A percentile compares a stretch with the other conserved stretches of the same genome.
Conservation (phyloP, 2,329 filamentous ascomycete genomes). For the Trichoderma oligosporum region DNA sequence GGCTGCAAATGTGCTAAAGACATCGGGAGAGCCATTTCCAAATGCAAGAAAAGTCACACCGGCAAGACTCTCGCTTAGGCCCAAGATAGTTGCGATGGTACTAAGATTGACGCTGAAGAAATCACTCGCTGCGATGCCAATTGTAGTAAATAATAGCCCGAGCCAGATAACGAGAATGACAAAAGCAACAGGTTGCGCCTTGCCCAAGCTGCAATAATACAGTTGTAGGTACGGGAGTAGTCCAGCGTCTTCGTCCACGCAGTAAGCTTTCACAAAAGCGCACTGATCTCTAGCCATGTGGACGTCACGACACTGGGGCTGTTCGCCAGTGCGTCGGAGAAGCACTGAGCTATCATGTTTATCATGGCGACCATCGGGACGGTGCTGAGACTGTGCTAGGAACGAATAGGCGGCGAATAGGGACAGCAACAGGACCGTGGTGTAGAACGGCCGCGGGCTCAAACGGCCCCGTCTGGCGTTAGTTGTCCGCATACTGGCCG, state of each 20-base stretch:
- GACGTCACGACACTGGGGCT: conserved; percentile 69
- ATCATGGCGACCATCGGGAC: conserved; percentile 11
- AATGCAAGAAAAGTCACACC: conserved; percentile 96
- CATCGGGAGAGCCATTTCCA: conserved; percentile 95
- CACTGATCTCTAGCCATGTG: conserved; percentile 77
- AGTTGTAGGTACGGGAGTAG: conserved; percentile 82
- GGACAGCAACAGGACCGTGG: conserved; percentile 45
- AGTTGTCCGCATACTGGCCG: conserved; percentile 15
- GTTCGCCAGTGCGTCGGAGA: conserved; percentile 29
- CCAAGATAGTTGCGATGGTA: conserved; percentile 83
- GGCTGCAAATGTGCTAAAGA: conserved; percentile 97
- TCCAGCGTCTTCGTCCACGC: conserved; percentile 83
- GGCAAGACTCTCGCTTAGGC: conserved; percentile 92
- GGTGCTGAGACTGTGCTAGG: conserved; percentile 25
- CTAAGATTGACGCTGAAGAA: conserved; percentile 97
- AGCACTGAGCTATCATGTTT: conserved; percentile 15
- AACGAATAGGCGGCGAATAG: conserved; percentile 45
- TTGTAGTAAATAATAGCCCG: conserved; percentile 86
- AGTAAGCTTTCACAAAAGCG: conserved; percentile 77
- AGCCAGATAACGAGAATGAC: conserved; percentile 76
- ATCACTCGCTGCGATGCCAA: conserved; percentile 95
- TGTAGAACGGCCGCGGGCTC: conserved; percentile 48
- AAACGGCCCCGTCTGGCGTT: conserved; percentile 32
- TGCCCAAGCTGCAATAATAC: conserved; percentile 78
- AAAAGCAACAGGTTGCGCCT: conserved; percentile 74